Conservation (phyloP, 192 early-diverging fungal genomes). For the Lobulomyces angularis region DNA sequence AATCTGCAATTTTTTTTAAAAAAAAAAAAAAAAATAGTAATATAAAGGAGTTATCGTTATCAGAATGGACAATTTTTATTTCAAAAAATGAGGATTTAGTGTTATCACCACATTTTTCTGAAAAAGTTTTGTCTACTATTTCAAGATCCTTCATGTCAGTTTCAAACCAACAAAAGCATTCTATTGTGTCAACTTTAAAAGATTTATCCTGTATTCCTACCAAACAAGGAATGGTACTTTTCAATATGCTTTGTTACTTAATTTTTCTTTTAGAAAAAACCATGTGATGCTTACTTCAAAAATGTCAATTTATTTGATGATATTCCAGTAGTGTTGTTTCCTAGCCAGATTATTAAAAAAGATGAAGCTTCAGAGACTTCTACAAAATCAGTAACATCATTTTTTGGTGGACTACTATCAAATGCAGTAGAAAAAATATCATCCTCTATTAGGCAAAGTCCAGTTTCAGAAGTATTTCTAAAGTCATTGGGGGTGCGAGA, state of each 20-base stretch:
- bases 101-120: slow-evolving; percentile 42
- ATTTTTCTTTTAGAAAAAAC: too few species aligned
- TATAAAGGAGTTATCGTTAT: slow-evolving; percentile 38
- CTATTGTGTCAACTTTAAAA: slow-evolving; percentile 17
- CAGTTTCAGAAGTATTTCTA: slow-evolving; percentile 44
- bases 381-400: too few species aligned
- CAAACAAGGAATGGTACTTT: slow-evolving; percentile 49
- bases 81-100: slow-evolving; percentile 30
- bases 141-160: slow-evolving; percentile 26
- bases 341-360: too few species aligned
- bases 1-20: too few species aligned
- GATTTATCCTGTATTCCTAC: slow-evolving; percentile 53
- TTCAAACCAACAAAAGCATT: slow-evolving; percentile 13
- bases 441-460: slow-evolving; percentile 33
- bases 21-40: slow-evolving; percentile 5
- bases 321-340: slow-evolving; percentile 62
- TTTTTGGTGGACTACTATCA: too few species aligned
- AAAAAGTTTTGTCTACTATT: slow-evolving; percentile 48
- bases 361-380: too few species aligned
- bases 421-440: too few species aligned
- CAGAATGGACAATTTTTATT: slow-evolving; percentile 53
- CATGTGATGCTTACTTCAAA: slow-evolving; percentile 70
- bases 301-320: slow-evolving; percentile 73
- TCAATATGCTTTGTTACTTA: too few species aligned
- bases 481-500: slow-evolving; percentile 66